Evolutionary conservation across 192 early-diverging fungal species (phyloP).

Genomic region (Coemansia nantahalensis): DNA sequence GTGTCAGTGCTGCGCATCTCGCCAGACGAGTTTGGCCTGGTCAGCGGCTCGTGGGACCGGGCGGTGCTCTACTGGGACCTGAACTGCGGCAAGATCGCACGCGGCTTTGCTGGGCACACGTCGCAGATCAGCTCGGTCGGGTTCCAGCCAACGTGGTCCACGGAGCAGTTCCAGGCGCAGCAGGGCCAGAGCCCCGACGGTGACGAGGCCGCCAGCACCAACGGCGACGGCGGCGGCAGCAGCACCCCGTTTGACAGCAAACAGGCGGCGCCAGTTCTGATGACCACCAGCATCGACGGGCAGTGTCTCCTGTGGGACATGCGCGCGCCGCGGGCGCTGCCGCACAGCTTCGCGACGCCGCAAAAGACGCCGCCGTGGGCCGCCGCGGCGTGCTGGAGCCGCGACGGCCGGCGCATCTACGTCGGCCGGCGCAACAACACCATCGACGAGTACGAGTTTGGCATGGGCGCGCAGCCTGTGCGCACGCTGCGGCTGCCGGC

Average conservation of each 20-base stretch:
- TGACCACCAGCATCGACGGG: constrained; percentile 77
- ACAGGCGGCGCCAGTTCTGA: constrained; percentile 43
- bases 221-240: not conserved
- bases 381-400: constrained; percentile 75
- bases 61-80: constrained; percentile 79
- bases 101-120: constrained; percentile 67
- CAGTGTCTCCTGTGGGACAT: constrained; percentile 74
- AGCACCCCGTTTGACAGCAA: constrained; percentile 6
- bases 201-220: not conserved
- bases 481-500: constrained; percentile 78
- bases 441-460: constrained; percentile 89
- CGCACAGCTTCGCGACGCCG: constrained; percentile 54
- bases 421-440: constrained; percentile 86
- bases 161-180: constrained; percentile 2
- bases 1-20: constrained; percentile 82
- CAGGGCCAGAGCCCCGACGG: too few species aligned
- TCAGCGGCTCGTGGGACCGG: constrained; percentile 97
- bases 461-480: constrained; percentile 56
- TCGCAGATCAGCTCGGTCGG: constrained; percentile 79
- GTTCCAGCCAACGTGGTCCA: constrained; percentile 61
- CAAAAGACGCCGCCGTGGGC: constrained; percentile 74
- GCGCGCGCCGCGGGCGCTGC: constrained; percentile 55
- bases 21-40: constrained; percentile 74
- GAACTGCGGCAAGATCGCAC: constrained; percentile 68
- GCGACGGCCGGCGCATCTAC: constrained; percentile 77